Conservation (phyloP, 2,329 filamentous ascomycete species). For the Monilinia fructigena region DNA sequence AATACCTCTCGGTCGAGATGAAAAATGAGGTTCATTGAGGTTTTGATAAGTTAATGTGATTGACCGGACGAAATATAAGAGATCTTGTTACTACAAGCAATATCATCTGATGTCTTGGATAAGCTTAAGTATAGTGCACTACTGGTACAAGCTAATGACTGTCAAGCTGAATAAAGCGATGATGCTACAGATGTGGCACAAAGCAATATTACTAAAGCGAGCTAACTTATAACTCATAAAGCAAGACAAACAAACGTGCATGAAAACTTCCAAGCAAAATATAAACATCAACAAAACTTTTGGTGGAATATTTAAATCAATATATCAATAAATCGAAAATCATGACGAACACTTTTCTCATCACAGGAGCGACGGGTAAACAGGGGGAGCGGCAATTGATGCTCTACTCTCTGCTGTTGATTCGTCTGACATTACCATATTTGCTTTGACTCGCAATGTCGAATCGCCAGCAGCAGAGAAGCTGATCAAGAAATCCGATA, state of each 20-base stretch:
- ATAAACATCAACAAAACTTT: slow-evolving; percentile 3
- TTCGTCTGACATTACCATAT: slow-evolving; percentile 46
- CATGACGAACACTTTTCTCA: slow-evolving; percentile 36
- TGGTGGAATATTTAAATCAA: background rate
- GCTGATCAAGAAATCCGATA: slow-evolving; percentile 46
- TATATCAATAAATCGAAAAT: background rate
- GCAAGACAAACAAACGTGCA: background rate
- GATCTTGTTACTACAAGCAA: background rate
- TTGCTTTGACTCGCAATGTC: slow-evolving; percentile 58
- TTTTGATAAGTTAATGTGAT: background rate
- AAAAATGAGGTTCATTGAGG: background rate
- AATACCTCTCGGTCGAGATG: background rate
- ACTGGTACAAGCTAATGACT: slow-evolving; percentile 9
- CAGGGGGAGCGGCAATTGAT: slow-evolving; percentile 47
- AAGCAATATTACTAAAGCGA: slow-evolving; percentile 15
- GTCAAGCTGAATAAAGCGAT: background rate
- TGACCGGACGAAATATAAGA: background rate
- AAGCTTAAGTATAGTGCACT: background rate
- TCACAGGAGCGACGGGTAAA: slow-evolving; percentile 50
- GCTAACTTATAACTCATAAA: background rate
- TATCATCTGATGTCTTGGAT: background rate
- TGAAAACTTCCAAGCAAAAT: slow-evolving; percentile 1
- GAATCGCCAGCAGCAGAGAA: slow-evolving; percentile 48
- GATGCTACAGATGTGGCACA: background rate
- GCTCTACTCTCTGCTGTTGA: slow-evolving; percentile 42